Percentiles rank a stretch among this genome's conserved stretches.
phyloP scores from a whole-genome alignment of 208 protist species.

The Phytomonas sp. region DNA sequence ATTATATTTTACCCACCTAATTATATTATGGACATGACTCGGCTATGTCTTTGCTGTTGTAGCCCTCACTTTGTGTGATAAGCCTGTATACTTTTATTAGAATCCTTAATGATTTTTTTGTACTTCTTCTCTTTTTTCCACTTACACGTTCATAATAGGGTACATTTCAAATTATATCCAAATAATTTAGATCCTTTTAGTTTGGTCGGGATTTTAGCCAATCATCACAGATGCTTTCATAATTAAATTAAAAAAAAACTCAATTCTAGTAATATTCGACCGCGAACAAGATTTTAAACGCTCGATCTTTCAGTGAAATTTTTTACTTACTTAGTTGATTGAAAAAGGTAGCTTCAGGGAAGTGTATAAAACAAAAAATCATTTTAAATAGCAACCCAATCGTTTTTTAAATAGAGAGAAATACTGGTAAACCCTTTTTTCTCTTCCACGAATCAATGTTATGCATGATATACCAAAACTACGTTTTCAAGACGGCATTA shows the following conservation, averaged over 20 bases:
- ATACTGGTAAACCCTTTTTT: conserved; percentile 89
- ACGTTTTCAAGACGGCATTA: conserved; percentile 28
- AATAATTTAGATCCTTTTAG: neutral
- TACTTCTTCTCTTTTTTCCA: conserved; percentile 13
- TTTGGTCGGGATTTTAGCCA: neutral
- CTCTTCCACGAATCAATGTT: conserved; percentile 96
- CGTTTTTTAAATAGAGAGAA: conserved; percentile 73
- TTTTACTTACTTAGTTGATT: conserved; percentile 68
- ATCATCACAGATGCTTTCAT: neutral
- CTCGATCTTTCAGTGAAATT: conserved; percentile 56
- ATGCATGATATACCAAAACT: conserved; percentile 77
- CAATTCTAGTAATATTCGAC: conserved; percentile 3
- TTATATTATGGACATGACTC: neutral
- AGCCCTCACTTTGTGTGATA: neutral
- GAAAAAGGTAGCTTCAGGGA: conserved; percentile 97
- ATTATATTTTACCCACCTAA: conserved; percentile 2
- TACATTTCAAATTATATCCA: neutral
- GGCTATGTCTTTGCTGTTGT: neutral
- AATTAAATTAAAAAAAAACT: neutral
- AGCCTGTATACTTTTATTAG: neutral
- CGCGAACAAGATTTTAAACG: neutral
- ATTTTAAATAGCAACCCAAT: conserved; percentile 48
- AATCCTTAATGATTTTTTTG: neutral
- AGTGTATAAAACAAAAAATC: conserved; percentile 88
- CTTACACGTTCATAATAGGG: conserved; percentile 12